phyloP scores from a whole-genome alignment of 192 early-diverging fungal genomes.

The Coemansia asiatica region DNA sequence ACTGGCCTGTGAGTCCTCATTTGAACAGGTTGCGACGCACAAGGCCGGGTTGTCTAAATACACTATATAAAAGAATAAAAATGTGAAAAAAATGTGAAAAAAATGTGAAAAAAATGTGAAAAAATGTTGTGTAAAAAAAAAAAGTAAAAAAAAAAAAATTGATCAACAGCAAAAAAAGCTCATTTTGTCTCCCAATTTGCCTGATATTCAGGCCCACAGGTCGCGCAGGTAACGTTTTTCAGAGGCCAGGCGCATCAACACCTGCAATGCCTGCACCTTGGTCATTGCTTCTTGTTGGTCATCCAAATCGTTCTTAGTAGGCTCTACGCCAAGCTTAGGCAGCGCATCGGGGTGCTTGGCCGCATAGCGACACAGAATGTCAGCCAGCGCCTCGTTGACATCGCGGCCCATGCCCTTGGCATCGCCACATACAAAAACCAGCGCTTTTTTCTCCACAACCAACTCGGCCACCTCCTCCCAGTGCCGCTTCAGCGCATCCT shows the following conservation, averaged over 20 bases:
- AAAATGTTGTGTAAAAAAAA: slow-evolving; percentile 3
- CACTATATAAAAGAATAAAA: not conserved
- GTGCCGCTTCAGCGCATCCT: slow-evolving; percentile 68
- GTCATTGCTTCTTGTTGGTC: not conserved
- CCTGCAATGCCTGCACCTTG: slow-evolving; percentile 34
- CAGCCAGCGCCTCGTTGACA: slow-evolving; percentile 74
- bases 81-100: not conserved
- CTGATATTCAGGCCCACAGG: slow-evolving; percentile 33
- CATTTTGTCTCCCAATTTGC: not conserved
- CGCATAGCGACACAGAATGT: slow-evolving; percentile 57
- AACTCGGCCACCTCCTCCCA: slow-evolving; percentile 60
- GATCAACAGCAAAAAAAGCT: too few species aligned
- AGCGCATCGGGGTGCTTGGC: slow-evolving; percentile 39
- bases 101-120: not conserved
- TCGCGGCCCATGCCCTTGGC: slow-evolving; percentile 87
- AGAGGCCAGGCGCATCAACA: slow-evolving; percentile 60
- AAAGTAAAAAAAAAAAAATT: slow-evolving; percentile 2
- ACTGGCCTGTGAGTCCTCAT: not conserved
- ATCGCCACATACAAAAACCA: slow-evolving; percentile 82
- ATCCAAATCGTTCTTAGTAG: not conserved
- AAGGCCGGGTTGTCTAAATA: not conserved
- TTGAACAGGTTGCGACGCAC: not conserved
- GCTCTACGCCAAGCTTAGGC: slow-evolving; percentile 45
- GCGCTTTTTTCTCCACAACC: slow-evolving; percentile 60
- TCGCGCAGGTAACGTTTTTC: slow-evolving; percentile 48